Evolutionary conservation across 2,329 filamentous ascomycete species (phyloP).

Genomic region (Corynespora cassiicola): DNA sequence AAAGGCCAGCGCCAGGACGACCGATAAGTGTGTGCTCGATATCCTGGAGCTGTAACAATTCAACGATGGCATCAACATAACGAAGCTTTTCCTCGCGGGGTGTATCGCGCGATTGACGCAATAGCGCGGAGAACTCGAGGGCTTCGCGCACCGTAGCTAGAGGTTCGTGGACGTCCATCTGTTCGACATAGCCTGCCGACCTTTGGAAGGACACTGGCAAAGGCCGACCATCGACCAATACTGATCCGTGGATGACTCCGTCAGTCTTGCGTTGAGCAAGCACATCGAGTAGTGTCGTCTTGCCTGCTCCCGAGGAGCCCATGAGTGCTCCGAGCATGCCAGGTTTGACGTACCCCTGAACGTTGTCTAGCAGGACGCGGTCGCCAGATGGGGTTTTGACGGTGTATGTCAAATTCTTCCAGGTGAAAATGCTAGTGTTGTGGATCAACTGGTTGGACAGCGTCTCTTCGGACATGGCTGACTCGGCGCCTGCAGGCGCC

Average conservation of each 20-base stretch:
- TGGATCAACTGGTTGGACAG: conserved; percentile 48
- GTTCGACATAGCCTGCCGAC: conserved; percentile 66
- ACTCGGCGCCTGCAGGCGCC: conserved; percentile 39
- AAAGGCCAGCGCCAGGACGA: conserved; percentile 59
- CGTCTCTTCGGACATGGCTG: conserved; percentile 65
- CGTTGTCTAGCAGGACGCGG: conserved; percentile 60
- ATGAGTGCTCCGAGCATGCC: conserved; percentile 54
- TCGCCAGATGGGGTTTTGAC: conserved; percentile 50
- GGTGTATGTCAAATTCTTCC: conserved; percentile 41
- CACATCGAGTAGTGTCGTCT: conserved; percentile 53
- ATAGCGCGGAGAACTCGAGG: conserved; percentile 64
- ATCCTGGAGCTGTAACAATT: conserved; percentile 64
- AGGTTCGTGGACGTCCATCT: conserved; percentile 65
- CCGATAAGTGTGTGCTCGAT: conserved; percentile 67
- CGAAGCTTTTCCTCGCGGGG: conserved; percentile 62
- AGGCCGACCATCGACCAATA: conserved; percentile 75
- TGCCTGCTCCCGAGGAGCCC: conserved; percentile 42
- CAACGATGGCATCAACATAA: conserved; percentile 66
- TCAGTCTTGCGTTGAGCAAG: conserved; percentile 78
- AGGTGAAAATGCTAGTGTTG: conserved; percentile 52
- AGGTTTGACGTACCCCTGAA: conserved; percentile 63
- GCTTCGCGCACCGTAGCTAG: conserved; percentile 66
- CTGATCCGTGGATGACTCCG: conserved; percentile 82
- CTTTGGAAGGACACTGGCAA: conserved; percentile 81
- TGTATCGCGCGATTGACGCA: conserved; percentile 62